Conservation (phyloP, 768 basidiomycete species). For the Cyathus striatus region DNA sequence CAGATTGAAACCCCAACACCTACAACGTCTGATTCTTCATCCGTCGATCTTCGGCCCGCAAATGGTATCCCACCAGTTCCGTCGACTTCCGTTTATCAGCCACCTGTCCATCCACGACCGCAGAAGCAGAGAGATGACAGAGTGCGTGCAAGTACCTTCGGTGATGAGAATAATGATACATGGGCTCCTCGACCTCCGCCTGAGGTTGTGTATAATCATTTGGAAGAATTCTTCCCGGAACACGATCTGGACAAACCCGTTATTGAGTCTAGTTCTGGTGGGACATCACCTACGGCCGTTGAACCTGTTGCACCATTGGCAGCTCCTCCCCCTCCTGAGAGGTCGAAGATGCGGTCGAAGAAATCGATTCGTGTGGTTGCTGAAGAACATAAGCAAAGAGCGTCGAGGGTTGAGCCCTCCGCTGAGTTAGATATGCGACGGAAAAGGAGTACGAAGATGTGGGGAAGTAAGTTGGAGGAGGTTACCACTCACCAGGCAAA, state of each 20-base stretch:
- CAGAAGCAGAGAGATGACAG: slow-evolving; percentile 23
- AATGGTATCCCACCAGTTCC: neutral
- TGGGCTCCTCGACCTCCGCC: slow-evolving; percentile 91
- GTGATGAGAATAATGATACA: slow-evolving; percentile 55
- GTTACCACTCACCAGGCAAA: slow-evolving; percentile 74
- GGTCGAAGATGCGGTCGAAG: slow-evolving; percentile 54
- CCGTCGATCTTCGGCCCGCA: neutral
- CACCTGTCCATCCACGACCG: slow-evolving; percentile 14
- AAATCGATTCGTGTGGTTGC: slow-evolving; percentile 94
- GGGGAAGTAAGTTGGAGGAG: slow-evolving; percentile 92
- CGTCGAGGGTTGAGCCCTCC: slow-evolving; percentile 52
- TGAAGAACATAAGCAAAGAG: slow-evolving; percentile 77
- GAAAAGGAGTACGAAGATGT: slow-evolving; percentile 89
- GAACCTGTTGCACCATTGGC: slow-evolving; percentile 41
- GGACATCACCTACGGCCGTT: slow-evolving; percentile 66
- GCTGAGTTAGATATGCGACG: slow-evolving; percentile 50
- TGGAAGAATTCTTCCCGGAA: slow-evolving; percentile 94
- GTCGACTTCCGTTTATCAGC: slow-evolving; percentile 6
- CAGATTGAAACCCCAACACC: slow-evolving; percentile 30
- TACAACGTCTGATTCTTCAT: slow-evolving; percentile 6
- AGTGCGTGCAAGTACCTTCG: slow-evolving; percentile 53
- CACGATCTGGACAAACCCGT: slow-evolving; percentile 96
- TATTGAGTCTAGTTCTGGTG: slow-evolving; percentile 79
- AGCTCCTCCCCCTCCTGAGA: slow-evolving; percentile 25
- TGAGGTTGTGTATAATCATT: slow-evolving; percentile 88